These are phyloP conservation scores for Fusarium armeniacum DNA, from an alignment of 2,329 filamentous ascomycete species.

Conservation along the genomic window DNA sequence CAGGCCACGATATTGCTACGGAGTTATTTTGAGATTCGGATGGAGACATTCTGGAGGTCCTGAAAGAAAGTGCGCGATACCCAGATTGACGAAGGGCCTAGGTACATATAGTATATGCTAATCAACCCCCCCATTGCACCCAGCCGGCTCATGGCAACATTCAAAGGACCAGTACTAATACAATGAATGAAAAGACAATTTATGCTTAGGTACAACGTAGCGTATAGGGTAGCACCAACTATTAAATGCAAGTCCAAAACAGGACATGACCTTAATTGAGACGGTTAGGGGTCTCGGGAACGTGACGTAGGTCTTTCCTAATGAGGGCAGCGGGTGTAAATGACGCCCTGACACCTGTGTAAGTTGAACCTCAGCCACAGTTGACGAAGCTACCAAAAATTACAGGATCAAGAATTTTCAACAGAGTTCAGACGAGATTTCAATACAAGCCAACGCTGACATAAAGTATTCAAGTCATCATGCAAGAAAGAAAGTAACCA, in stretches of 20 bases:
- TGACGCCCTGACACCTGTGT: slow-evolving; percentile 20
- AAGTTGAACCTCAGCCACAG: slow-evolving; percentile 32
- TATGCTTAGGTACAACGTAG: background rate
- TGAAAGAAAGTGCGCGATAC: background rate
- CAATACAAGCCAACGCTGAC: background rate
- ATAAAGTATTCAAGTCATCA: background rate
- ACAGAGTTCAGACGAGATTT: background rate
- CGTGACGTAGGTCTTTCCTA: slow-evolving; percentile 40
- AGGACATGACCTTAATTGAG: slow-evolving; percentile 19
- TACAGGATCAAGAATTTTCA: background rate
- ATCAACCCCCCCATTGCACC: slow-evolving; percentile 5
- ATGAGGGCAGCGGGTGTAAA: slow-evolving; percentile 18
- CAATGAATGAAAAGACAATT: background rate
- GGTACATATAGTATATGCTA: background rate
- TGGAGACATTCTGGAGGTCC: background rate
- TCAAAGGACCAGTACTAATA: background rate
- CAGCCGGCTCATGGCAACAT: background rate
- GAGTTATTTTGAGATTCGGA: slow-evolving; percentile 1
- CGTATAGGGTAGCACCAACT: slow-evolving; percentile 1
- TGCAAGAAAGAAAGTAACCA: background rate
- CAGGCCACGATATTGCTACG: background rate
- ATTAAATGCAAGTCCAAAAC: background rate
- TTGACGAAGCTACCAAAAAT: slow-evolving; percentile 2
- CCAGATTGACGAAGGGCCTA: slow-evolving; percentile 15
- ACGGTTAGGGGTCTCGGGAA: slow-evolving; percentile 26